Evolutionary conservation across 192 early-diverging fungal species (phyloP), one percentile per base, ranked within the genome.

Genomic region (Chytriomyces sp.): DNA sequence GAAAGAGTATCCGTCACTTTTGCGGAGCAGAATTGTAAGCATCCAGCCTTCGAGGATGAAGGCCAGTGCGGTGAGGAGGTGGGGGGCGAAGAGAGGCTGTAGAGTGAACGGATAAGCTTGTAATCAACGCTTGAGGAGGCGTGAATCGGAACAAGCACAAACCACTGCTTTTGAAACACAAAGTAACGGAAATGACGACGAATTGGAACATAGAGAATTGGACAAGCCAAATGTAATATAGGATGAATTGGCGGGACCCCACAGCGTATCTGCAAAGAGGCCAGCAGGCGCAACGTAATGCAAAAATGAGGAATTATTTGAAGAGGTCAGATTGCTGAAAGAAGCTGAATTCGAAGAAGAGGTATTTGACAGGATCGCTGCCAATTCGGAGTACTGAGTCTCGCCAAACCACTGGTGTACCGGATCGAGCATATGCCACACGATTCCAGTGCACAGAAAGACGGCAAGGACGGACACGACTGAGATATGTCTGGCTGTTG

Each of bases 371-470:
- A 49, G 17, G 2, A n/a, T 22, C 1, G 14, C 22, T 22, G 44
- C 44, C 44, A 49, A 49, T 22, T 49, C 44, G 39, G 39, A 38
- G 32, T 33, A 64, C 62, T 64, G 62, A 5, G 39, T 44, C 28
- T 64, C 62, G 3, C 39, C 62, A 40, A 64, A 64, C 62, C 62
- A 64, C 6, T 30, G 62, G 49, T 64, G 62, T n/a, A 64, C 49
- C 6, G 19, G 6, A 44, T 64, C 62, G 22, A 64, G 34, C n/a
- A 17, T 44, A 28, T 64, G 62, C 40, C 62, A 64, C 1, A 64
- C 19, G 14, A 33, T 41, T 1, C 62, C 62, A 10, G 25, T 25
- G 1, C 39, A 64, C 17, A 41, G 12, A 44, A 44, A 64, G 8
- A 64, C 62, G 7, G 49, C 19, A 12, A 44, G 30, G 14, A 64